Base-by-base conservation (phyloP, 306 rosid genomes). In the Malus sylvestris region DNA sequence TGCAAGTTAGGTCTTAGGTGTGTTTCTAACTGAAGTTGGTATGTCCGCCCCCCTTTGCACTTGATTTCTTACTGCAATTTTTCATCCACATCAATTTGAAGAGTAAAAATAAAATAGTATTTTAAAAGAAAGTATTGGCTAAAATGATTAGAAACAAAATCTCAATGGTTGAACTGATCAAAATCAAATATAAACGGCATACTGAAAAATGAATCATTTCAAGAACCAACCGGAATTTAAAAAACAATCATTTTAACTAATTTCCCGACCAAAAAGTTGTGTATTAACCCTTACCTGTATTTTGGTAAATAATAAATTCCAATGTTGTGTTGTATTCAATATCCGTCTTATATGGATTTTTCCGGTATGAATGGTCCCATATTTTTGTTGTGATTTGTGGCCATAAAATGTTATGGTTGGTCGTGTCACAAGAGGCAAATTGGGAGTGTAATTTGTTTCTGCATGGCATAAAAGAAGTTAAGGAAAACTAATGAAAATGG, bases 311-410 rank as follows among this genome's bases (percentile, higher is more conserved):
- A 58, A 57, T 57, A 60, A 60, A 22, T 23, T 60, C 27, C 32
- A 46, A 46, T 14, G 52, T 46, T 14, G 53, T 25, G 68, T 64
- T 60, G 55, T 15, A 32, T 10, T 60, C 53, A 72, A 40, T 53
- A 23, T 42, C 51, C 46, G 70, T 77, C 72, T 20, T 32, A 10
- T 25, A 55, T 71, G 55, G 55, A 4, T 49, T 49, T 15, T 16
- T 15, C 20, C 55, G 1, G 20, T 14, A 15, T 51, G 64, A 59
- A 68, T 81, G 85, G 84, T 70, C 80, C 87, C 75, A 20, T 9
- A 35, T 25, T 15, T 72, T 66, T 73, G 49, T 62, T 15, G 67
- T 12, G 38, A 27, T 4, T 30, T 7, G 30, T 27, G 38, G 30
- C 66, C 65, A 44, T 33, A 42, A 70, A 38, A 20, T 59, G 66